Conservation (phyloP, 345 rosid genomes). For the Euphorbia peplus region DNA sequence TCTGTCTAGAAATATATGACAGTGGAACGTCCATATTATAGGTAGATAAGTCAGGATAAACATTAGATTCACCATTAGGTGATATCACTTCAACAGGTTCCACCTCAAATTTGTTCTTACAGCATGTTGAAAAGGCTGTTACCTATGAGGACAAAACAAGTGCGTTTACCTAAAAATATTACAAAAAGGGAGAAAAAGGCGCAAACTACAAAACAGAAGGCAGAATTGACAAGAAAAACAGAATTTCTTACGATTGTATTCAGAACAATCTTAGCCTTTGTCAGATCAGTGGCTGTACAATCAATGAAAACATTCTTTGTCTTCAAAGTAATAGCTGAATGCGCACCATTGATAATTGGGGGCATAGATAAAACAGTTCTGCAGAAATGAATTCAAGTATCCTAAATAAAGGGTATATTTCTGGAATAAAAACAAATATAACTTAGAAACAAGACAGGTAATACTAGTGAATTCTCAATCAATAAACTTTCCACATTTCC, state of each 20-base stretch:
- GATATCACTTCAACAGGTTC: slow-evolving; percentile 90
- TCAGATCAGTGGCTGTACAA: slow-evolving; percentile 92
- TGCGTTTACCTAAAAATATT: slow-evolving; percentile 2
- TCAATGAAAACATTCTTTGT: slow-evolving; percentile 93
- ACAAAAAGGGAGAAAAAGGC: background rate
- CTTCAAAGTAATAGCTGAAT: slow-evolving; percentile 85
- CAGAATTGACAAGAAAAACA: slow-evolving; percentile 9
- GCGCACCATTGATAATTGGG: slow-evolving; percentile 93
- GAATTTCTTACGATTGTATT: slow-evolving; percentile 70
- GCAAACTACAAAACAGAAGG: slow-evolving; percentile 10
- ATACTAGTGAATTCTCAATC: too few relatives aligned
- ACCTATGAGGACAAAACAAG: slow-evolving; percentile 46
- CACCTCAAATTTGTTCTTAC: slow-evolving; percentile 69
- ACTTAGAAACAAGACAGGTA: background rate
- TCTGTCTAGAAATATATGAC: slow-evolving; percentile 60
- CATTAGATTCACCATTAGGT: slow-evolving; percentile 51
- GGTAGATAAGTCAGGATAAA: slow-evolving; percentile 72
- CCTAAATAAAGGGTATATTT: background rate
- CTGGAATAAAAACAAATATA: slow-evolving; percentile 2
- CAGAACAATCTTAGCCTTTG: slow-evolving; percentile 87
- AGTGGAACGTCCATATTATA: slow-evolving; percentile 80
- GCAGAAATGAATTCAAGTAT: slow-evolving; percentile 25
- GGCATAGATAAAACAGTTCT: slow-evolving; percentile 90
- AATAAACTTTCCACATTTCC: too few relatives aligned
- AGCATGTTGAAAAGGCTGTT: slow-evolving; percentile 67